Evolutionary conservation across 2,329 filamentous ascomycete species (phyloP).

Genomic region (Fusarium acutatum): DNA sequence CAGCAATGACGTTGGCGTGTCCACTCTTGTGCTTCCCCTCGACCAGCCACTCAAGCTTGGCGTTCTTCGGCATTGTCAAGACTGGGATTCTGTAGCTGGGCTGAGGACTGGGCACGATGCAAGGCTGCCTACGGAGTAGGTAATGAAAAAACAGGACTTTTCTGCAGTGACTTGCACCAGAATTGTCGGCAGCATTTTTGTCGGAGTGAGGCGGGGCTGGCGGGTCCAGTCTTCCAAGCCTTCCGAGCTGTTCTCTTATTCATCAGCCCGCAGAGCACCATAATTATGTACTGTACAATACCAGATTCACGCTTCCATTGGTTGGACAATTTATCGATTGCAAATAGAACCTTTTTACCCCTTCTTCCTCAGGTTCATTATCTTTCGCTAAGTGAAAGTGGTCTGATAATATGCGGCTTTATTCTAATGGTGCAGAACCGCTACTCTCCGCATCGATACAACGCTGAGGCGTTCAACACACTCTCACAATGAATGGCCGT

Average conservation of each 20-base stretch:
- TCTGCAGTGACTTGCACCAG: neutral
- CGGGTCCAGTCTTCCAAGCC: neutral
- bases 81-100: neutral
- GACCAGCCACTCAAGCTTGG: constrained; percentile 3
- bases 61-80: constrained; percentile 11
- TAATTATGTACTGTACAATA: neutral
- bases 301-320: neutral
- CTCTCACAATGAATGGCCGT: neutral
- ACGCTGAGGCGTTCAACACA: neutral
- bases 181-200: neutral
- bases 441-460: neutral
- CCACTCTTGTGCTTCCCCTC: constrained; percentile 10
- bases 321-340: neutral
- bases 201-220: neutral
- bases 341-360: neutral
- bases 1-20: constrained; percentile 21
- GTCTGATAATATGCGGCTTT: constrained; percentile 12
- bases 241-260: neutral
- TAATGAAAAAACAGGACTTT: neutral
- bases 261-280: neutral
- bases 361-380: neutral
- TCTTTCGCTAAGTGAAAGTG: neutral
- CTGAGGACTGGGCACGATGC: neutral
- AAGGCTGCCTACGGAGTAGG: neutral
- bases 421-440: neutral